Evolutionary conservation across 192 early-diverging fungal genomes (phyloP).

Genomic region (Phlyctochytrium arcticum): DNA sequence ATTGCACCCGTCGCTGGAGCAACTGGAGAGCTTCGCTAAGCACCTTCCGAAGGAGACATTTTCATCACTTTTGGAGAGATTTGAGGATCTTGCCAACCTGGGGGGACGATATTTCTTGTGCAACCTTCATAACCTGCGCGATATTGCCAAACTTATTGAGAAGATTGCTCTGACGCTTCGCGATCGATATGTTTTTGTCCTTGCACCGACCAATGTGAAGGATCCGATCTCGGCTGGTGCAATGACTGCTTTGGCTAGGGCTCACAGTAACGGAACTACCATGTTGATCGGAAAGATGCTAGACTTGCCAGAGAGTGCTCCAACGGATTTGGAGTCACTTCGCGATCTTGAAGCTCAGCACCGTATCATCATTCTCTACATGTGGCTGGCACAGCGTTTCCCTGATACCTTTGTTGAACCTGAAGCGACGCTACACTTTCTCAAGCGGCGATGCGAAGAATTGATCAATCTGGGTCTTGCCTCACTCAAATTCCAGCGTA

Average conservation of each 20-base stretch:
- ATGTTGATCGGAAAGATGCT: slow-evolving; percentile 39
- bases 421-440: slow-evolving; percentile 23
- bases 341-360: slow-evolving; percentile 68
- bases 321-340: slow-evolving; percentile 34
- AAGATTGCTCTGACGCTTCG: slow-evolving; percentile 48
- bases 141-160: slow-evolving; percentile 62
- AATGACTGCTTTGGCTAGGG: slow-evolving; percentile 23
- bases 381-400: slow-evolving; percentile 78
- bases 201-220: slow-evolving; percentile 55
- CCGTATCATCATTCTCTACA: slow-evolving; percentile 73
- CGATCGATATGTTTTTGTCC: slow-evolving; percentile 69
- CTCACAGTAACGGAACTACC: slow-evolving; percentile 34
- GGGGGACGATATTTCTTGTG: slow-evolving; percentile 71
- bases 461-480: slow-evolving; percentile 44
- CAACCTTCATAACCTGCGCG: slow-evolving; percentile 62
- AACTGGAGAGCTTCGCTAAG: slow-evolving; percentile 71
- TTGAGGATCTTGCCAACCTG: slow-evolving; percentile 66
- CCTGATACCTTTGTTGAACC: slow-evolving; percentile 52
- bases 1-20: slow-evolving; percentile 67
- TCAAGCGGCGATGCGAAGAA: slow-evolving; percentile 50
- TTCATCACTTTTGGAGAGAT: slow-evolving; percentile 61
- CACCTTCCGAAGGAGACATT: slow-evolving; percentile 64
- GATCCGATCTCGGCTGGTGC: slow-evolving; percentile 8
- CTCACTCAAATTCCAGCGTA: slow-evolving; percentile 16
- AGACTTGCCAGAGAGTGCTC: slow-evolving; percentile 12